Evolutionary conservation across 129 eudicot genomes (phyloP).

Genomic region (Saussurea involucrata): DNA sequence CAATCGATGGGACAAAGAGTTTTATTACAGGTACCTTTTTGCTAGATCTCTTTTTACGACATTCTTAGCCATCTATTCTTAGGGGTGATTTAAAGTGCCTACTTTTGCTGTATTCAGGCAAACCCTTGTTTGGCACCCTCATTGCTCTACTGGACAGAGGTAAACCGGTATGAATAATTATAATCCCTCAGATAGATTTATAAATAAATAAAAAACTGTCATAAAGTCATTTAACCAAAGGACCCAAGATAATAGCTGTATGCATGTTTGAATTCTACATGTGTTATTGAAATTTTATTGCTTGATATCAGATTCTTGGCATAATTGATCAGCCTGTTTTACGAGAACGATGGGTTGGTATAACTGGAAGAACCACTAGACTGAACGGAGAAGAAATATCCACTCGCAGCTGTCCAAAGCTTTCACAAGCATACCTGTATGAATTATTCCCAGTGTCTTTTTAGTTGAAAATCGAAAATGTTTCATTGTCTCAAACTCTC

Average conservation of each 20-base stretch:
- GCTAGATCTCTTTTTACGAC: background rate
- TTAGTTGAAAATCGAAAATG: background rate
- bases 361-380: slow-evolving; percentile 63
- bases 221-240: background rate
- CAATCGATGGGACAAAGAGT: slow-evolving; percentile 95
- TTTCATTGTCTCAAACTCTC: slow-evolving; percentile 7
- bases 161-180: slow-evolving; percentile 79
- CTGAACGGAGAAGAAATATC: slow-evolving; percentile 81
- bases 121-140: slow-evolving; percentile 96
- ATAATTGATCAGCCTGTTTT: slow-evolving; percentile 86
- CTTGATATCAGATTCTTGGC: slow-evolving; percentile 71
- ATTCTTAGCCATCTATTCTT: background rate
- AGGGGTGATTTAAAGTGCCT: background rate
- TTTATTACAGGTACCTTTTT: slow-evolving; percentile 77
- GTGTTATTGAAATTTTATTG: slow-evolving; percentile 18
- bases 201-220: background rate
- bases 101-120: slow-evolving; percentile 48
- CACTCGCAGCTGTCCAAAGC: slow-evolving; percentile 75
- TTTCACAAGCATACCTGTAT: slow-evolving; percentile 88
- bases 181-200: background rate
- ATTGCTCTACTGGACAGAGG: slow-evolving; percentile 82
- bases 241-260: background rate
- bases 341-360: slow-evolving; percentile 88
- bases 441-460: slow-evolving; percentile 17
- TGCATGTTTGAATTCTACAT: background rate